Percentiles rank a stretch among this genome's conserved stretches.
These are phyloP conservation scores for Thalassiosira delicatula DNA, from an alignment of 352 stramenopile species.

Conservation along the genomic window DNA sequence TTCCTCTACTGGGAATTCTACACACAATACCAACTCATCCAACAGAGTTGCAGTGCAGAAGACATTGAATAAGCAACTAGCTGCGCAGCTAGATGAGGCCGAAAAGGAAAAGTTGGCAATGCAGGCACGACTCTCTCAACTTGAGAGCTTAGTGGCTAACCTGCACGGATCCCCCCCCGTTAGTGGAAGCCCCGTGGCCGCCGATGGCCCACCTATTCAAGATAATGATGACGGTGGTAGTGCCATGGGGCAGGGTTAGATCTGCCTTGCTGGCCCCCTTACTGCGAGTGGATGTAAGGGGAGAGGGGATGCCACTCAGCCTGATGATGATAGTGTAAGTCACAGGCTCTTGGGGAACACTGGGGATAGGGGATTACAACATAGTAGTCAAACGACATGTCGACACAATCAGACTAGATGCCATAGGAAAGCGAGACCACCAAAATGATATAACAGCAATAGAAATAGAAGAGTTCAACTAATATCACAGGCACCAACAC, in stretches of 20 bases:
- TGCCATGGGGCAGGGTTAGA: slow-evolving; percentile 1
- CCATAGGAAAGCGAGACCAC: too few relatives aligned
- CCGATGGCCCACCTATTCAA: background rate
- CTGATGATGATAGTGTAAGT: background rate
- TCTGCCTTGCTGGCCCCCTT: background rate
- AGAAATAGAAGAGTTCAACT: too few relatives aligned
- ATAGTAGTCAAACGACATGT: background rate
- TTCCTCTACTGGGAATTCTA: background rate
- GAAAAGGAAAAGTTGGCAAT: background rate
- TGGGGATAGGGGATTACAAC: background rate
- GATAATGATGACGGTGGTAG: background rate
- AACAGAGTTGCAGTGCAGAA: background rate
- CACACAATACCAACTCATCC: background rate
- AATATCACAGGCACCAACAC: too few relatives aligned
- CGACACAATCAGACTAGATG: too few relatives aligned
- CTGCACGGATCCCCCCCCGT: too few relatives aligned
- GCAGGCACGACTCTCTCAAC: background rate
- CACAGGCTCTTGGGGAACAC: background rate
- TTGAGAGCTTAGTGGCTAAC: background rate
- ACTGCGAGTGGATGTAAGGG: background rate
- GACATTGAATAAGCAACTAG: background rate
- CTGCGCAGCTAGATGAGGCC: background rate
- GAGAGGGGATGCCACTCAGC: background rate
- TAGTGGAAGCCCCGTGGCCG: background rate
- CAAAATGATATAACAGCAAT: too few relatives aligned